Evolutionary conservation across 2,329 filamentous ascomycete genomes (phyloP).

Genomic region (Cordyceps militaris): DNA sequence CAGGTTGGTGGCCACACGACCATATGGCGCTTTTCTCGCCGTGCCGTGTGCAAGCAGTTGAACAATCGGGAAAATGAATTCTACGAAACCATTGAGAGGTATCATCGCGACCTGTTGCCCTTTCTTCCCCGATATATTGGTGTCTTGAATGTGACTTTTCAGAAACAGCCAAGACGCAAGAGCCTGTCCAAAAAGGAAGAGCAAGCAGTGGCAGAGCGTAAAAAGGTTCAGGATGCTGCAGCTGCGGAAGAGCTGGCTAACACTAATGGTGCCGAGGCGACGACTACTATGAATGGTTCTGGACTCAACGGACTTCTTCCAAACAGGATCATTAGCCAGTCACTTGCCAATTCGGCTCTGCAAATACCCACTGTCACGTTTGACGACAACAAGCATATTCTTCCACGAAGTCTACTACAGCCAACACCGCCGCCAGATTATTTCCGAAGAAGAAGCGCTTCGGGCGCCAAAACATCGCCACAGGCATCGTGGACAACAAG

Average conservation of each 20-base stretch:
- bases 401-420: constrained; percentile 75
- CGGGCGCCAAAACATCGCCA: constrained; percentile 14
- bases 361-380: constrained; percentile 86
- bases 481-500: constrained; percentile 10
- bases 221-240: constrained; percentile 26
- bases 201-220: constrained; percentile 28
- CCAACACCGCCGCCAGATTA: constrained; percentile 38
- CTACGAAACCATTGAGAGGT: constrained; percentile 89
- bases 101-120: constrained; percentile 80
- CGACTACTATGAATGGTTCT: neutral
- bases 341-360: constrained; percentile 56
- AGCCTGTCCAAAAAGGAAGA: constrained; percentile 48
- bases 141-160: constrained; percentile 91
- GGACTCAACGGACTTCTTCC: constrained; percentile 17
- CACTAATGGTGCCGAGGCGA: constrained; percentile 8
- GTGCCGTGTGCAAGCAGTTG: constrained; percentile 95
- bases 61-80: constrained; percentile 99
- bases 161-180: constrained; percentile 67
- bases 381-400: constrained; percentile 88
- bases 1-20: constrained; percentile 97
- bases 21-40: constrained; percentile 88
- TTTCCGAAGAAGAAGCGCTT: constrained; percentile 28
- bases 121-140: constrained; percentile 97
- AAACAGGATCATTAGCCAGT: constrained; percentile 59
- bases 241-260: constrained; percentile 15